Evolutionary conservation across 306 rosid species (phyloP).

Genomic region (Lithocarpus polystachyus): DNA sequence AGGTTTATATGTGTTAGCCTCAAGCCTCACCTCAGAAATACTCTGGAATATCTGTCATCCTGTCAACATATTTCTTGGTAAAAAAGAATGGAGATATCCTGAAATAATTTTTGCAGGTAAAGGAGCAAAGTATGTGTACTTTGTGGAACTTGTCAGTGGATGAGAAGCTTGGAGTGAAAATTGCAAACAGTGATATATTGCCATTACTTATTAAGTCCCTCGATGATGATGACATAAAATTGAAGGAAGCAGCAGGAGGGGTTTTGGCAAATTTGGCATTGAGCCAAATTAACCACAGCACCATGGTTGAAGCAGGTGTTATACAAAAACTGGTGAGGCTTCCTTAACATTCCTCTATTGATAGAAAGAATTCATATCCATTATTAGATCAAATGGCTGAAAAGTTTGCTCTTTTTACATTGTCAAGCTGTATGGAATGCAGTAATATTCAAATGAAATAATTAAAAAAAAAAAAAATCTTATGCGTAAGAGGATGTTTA

Average conservation of each 20-base stretch:
- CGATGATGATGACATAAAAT: constrained; percentile 67
- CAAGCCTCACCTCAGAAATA: too few species aligned
- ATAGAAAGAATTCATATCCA: constrained; percentile 8
- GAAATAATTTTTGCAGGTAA: constrained; percentile 54
- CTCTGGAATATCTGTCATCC: neutral
- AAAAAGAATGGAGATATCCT: constrained; percentile 27
- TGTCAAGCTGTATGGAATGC: constrained; percentile 7
- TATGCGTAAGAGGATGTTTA: neutral
- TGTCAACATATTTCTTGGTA: constrained; percentile 18
- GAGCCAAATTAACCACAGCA: constrained; percentile 50
- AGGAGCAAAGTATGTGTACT: constrained; percentile 69
- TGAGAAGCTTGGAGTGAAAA: constrained; percentile 60
- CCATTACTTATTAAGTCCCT: constrained; percentile 61
- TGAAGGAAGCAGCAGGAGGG: constrained; percentile 85
- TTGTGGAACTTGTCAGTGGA: constrained; percentile 85
- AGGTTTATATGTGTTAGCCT: too few species aligned
- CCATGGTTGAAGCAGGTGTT: constrained; percentile 82
- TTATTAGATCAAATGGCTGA: constrained; percentile 8
- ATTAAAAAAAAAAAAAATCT: neutral
- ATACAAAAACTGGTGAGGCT: constrained; percentile 77
- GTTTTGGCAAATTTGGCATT: constrained; percentile 78
- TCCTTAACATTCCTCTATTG: constrained; percentile 13
- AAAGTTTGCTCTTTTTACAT: neutral
- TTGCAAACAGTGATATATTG: constrained; percentile 50
- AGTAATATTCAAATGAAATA: neutral